phyloP scores from a whole-genome alignment of 768 basidiomycete species.

The Tephrocybe rancida region DNA sequence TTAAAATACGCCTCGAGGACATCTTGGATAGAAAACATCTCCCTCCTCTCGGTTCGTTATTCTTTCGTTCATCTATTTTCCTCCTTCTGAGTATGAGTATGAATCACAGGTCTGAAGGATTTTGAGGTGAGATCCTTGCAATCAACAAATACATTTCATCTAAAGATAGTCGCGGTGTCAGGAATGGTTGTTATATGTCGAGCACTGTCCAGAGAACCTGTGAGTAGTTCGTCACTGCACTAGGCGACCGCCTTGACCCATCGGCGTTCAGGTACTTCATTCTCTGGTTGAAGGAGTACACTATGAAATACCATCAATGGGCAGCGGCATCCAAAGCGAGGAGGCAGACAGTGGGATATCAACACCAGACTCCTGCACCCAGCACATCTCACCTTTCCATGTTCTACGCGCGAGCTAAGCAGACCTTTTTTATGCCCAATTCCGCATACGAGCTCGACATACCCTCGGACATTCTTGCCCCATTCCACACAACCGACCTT shows the following conservation, averaged over 20 bases:
- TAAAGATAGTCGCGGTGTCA: constrained; percentile 29
- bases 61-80: not conserved
- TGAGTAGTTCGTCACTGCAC: constrained; percentile 30
- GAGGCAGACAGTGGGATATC: constrained; percentile 30
- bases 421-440: constrained; percentile 78
- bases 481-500: constrained; percentile 48
- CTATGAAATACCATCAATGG: constrained; percentile 48
- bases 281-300: constrained; percentile 83
- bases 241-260: constrained; percentile 9
- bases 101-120: constrained; percentile 61
- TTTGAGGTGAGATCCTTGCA: constrained; percentile 45
- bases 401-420: constrained; percentile 79
- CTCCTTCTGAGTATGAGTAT: not conserved
- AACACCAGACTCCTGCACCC: constrained; percentile 39
- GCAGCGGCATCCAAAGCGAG: constrained; percentile 35
- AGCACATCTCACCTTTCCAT: constrained; percentile 61
- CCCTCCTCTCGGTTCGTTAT: constrained; percentile 63
- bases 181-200: constrained; percentile 83
- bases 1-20: constrained; percentile 72
- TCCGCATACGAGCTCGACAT: constrained; percentile 74
- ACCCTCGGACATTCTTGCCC: constrained; percentile 63
- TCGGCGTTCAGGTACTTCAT: constrained; percentile 60
- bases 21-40: constrained; percentile 76
- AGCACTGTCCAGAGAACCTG: constrained; percentile 76
- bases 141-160: not conserved